A percentile compares a stretch with the other conserved stretches of the same genome.
These are phyloP conservation scores for Leccinum disarticulatum DNA, from an alignment of 768 basidiomycete species.

Conservation along the genomic window DNA sequence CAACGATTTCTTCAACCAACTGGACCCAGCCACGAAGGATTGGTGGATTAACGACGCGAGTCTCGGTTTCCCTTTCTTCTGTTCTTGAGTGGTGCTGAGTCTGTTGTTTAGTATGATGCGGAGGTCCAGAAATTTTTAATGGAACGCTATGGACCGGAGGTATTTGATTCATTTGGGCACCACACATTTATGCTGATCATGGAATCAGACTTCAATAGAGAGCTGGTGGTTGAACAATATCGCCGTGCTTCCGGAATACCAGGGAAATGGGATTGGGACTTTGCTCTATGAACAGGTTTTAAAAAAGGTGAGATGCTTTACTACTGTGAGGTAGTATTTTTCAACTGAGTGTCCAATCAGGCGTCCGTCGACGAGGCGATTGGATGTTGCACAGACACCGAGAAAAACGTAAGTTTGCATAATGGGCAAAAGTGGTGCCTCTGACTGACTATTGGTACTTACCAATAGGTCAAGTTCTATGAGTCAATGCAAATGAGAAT, in stretches of 20 bases:
- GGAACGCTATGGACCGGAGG: slow-evolving; percentile 3
- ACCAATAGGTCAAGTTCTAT: slow-evolving; percentile 4
- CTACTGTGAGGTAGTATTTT: background rate
- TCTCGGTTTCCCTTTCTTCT: background rate
- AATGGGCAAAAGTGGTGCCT: background rate
- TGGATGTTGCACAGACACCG: slow-evolving; percentile 2
- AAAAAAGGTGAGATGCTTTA: background rate
- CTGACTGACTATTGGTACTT: background rate
- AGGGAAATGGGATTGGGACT: slow-evolving; percentile 5
- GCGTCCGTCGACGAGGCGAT: background rate
- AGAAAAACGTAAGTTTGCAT: slow-evolving; percentile 3
- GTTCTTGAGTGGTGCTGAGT: background rate
- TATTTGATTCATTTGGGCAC: background rate
- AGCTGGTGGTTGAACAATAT: slow-evolving; percentile 9
- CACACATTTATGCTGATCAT: background rate
- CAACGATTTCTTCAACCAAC: background rate
- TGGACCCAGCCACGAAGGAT: slow-evolving; percentile 2
- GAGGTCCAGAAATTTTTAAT: background rate
- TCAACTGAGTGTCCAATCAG: background rate
- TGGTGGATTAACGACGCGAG: slow-evolving; percentile 6
- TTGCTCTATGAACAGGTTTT: background rate
- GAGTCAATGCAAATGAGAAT: background rate
- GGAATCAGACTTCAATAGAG: background rate
- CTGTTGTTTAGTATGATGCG: background rate
- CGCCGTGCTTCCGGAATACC: slow-evolving; percentile 1